Evolutionary conservation across 352 stramenopile species (phyloP).

Genomic region (Phytopythium ostracodes): DNA sequence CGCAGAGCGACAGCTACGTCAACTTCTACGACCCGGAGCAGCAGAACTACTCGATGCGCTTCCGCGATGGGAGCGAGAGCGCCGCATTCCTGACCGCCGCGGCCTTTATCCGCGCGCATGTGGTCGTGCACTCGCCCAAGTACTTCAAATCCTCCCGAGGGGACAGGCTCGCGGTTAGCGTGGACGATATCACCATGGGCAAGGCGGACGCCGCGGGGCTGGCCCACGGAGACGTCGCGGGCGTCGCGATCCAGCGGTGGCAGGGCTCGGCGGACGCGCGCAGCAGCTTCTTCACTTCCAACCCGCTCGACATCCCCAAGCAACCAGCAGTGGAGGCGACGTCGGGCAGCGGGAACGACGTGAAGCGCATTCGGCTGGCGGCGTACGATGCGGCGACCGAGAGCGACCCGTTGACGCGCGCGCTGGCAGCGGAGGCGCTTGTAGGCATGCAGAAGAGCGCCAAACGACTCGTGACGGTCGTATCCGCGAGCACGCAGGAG

Average conservation of each 20-base stretch:
- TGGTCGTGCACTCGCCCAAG: slow-evolving; percentile 25
- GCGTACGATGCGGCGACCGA: slow-evolving; percentile 1
- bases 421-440: slow-evolving; percentile 43
- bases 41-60: slow-evolving; percentile 77
- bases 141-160: slow-evolving; percentile 10
- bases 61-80: slow-evolving; percentile 41
- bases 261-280: slow-evolving; percentile 21
- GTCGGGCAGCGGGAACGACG: slow-evolving; percentile 21
- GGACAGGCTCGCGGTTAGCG: slow-evolving; percentile 15
- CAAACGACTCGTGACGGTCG: slow-evolving; percentile 50
- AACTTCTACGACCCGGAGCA: slow-evolving; percentile 50
- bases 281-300: slow-evolving; percentile 41
- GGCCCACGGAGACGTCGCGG: slow-evolving; percentile 39
- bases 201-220: slow-evolving; percentile 40
- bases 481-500: slow-evolving; percentile 36
- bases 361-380: slow-evolving; percentile 46
- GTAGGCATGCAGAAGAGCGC: slow-evolving; percentile 60
- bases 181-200: slow-evolving; percentile 48
- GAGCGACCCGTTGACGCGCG: slow-evolving; percentile 22
- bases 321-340: slow-evolving; percentile 19
- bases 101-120: slow-evolving; percentile 49
- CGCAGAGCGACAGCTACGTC: slow-evolving; percentile 73
- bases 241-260: slow-evolving; percentile 50
- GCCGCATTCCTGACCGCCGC: slow-evolving; percentile 44
- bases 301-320: slow-evolving; percentile 46